Percentiles rank a stretch among this genome's conserved stretches.
These are phyloP conservation scores for Voacanga thouarsii DNA, from an alignment of 257 asterid genomes.

Conservation along the genomic window DNA sequence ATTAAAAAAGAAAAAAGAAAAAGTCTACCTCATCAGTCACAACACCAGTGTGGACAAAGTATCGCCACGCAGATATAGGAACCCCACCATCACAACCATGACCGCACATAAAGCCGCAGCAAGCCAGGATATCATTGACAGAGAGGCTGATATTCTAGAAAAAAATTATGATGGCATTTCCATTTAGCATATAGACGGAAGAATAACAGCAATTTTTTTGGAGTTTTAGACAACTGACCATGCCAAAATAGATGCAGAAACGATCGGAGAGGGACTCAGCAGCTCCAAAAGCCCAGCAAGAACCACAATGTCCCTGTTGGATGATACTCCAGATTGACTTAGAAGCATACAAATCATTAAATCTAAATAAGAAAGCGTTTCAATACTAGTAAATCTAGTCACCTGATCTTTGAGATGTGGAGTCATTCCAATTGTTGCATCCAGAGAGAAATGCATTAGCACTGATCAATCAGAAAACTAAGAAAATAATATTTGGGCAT, in stretches of 20 bases:
- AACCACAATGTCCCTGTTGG: conserved; percentile 93
- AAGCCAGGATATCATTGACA: conserved; percentile 87
- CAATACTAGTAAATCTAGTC: conserved; percentile 25
- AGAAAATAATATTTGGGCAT: conserved; percentile 16
- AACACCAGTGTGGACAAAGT: conserved; percentile 73
- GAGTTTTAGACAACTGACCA: conserved; percentile 32
- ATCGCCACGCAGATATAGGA: conserved; percentile 82
- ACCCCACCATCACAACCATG: conserved; percentile 98
- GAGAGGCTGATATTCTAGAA: conserved; percentile 79
- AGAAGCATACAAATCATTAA: conserved; percentile 11
- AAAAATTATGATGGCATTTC: not conserved
- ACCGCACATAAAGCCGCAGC: conserved; percentile 93
- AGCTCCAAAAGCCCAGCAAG: conserved; percentile 99
- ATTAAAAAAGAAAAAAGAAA: not conserved
- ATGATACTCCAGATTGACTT: conserved; percentile 13
- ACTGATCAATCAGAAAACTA: conserved; percentile 13
- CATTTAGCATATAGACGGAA: not conserved
- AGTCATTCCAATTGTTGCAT: conserved; percentile 29
- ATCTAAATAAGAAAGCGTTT: conserved; percentile 8
- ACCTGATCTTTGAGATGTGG: conserved; percentile 69
- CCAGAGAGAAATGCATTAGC: conserved; percentile 33
- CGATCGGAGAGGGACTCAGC: conserved; percentile 90
- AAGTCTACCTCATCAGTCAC: conserved; percentile 81
- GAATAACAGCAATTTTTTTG: too few relatives aligned
- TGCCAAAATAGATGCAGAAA: conserved; percentile 72